Evolutionary conservation across 129 eudicot species (phyloP), one percentile per base, ranked within the genome.

Genomic region (Saposhnikovia divaricata): DNA sequence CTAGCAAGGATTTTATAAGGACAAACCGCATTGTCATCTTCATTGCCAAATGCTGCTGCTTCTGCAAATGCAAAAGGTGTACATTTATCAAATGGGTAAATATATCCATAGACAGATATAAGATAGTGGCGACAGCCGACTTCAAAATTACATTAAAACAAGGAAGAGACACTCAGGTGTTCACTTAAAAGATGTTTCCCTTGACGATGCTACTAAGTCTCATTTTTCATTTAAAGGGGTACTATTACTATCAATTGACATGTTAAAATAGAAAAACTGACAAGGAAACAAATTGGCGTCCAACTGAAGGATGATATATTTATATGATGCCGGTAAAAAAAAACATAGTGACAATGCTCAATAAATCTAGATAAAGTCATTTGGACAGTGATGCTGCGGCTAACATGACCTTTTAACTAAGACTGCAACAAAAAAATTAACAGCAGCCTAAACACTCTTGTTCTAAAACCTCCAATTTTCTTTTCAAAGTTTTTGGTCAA

Each of bases 31-130:
- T 77, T 83, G 25, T 85, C 89, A 53, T 84, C 91, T 51, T 86
- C 89, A 5, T 86, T 81, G 21, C 98, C 98, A 77, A 78, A 93
- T 77, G 94, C 95, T 25, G 93, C 88, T 23, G 98, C 98, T 89
- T 93, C 98, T 80, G 88, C 86, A 80, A 50, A 75, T 77, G 65
- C 66, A 63, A 71, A 19, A 77, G 18, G 19, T 40, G 28, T 37
- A 39, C 18, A 61, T 0, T n/a, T 3, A 61, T 25, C 2, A n/a
- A 25, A 25, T 61, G 10, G 0, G 76, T 37, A 53, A 3, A 23
- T 11, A 34, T 68, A 73, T 59, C 11, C 12, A 3, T 27, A 42
- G 4, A 42, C 9, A 5, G n/a, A 72, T 34, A 3, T 3, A 27
- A 72, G 31, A 38, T 27, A 12, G 5, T 9, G 34, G 39, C 6